Evolutionary conservation across 805 yeast species (phyloP).

Genomic region (Lipomyces mesembrius): DNA sequence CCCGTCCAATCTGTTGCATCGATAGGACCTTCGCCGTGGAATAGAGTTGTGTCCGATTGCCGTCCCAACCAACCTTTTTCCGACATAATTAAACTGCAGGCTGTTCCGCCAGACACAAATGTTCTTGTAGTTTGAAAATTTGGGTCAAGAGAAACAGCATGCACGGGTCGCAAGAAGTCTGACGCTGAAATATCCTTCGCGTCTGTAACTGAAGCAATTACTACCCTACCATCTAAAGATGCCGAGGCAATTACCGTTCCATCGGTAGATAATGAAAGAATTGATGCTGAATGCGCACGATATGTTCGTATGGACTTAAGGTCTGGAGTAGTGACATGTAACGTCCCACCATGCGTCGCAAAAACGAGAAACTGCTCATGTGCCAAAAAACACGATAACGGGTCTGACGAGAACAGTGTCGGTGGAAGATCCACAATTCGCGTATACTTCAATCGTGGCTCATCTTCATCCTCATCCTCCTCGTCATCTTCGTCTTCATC

Average conservation of each 20-base stretch:
- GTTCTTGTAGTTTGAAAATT: constrained; percentile 64
- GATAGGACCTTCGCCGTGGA: constrained; percentile 68
- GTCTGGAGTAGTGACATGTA: constrained; percentile 68
- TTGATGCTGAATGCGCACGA: constrained; percentile 84
- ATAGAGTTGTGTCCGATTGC: constrained; percentile 68
- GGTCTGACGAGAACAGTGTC: constrained; percentile 72
- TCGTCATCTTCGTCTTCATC: constrained; percentile 37
- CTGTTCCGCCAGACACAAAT: constrained; percentile 87
- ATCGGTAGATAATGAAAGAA: constrained; percentile 72
- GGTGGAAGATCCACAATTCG: constrained; percentile 70
- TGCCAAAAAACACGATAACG: constrained; percentile 71
- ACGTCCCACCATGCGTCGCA: constrained; percentile 87
- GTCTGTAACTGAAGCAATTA: constrained; percentile 67
- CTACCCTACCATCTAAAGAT: constrained; percentile 92
- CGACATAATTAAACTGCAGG: constrained; percentile 77
- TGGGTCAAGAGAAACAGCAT: constrained; percentile 79
- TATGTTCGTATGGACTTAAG: constrained; percentile 69
- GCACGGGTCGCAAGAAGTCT: constrained; percentile 86
- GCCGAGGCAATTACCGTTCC: constrained; percentile 81
- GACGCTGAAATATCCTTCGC: constrained; percentile 68
- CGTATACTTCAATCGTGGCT: constrained; percentile 74
- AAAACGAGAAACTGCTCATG: constrained; percentile 67
- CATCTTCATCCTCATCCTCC: constrained; percentile 51
- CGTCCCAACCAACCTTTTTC: constrained; percentile 87
- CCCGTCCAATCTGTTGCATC: constrained; percentile 67